Evolutionary conservation across 1,284 basidiomycete genomes (phyloP).

Genomic region (Leccinum fallax): DNA sequence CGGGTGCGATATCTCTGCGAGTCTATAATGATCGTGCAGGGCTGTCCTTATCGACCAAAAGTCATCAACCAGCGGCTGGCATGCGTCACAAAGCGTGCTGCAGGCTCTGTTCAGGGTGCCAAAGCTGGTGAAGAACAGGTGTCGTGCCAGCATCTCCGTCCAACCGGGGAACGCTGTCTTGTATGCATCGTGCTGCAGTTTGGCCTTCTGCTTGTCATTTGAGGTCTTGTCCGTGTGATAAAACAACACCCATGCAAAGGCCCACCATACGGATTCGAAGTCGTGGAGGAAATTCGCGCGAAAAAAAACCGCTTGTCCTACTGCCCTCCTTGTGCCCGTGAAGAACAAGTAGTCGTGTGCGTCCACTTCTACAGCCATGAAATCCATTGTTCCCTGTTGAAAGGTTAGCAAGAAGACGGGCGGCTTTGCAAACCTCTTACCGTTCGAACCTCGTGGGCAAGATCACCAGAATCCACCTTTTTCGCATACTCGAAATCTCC

Average conservation of each 20-base stretch:
- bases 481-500: constrained; percentile 19
- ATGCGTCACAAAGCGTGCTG: no score
- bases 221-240: neutral
- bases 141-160: neutral
- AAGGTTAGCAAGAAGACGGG: neutral
- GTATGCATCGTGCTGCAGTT: no score
- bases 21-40: no score
- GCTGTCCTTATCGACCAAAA: no score
- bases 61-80: no score
- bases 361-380: constrained; percentile 9
- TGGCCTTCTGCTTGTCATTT: neutral
- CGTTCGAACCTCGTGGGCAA: constrained; percentile 6
- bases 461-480: neutral
- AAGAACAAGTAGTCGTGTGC: no score
- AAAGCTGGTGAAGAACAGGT: no score
- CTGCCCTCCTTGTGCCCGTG: no score
- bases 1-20: no score
- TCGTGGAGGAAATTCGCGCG: constrained; percentile 8
- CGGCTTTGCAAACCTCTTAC: neutral
- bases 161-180: neutral
- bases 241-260: constrained; percentile 9
- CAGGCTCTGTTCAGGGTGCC: no score
- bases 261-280: constrained; percentile 18
- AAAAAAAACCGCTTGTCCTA: neutral
- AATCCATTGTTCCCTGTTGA: neutral